Evolutionary conservation across 306 rosid species (phyloP).

Genomic region (Acacia acuminata): DNA sequence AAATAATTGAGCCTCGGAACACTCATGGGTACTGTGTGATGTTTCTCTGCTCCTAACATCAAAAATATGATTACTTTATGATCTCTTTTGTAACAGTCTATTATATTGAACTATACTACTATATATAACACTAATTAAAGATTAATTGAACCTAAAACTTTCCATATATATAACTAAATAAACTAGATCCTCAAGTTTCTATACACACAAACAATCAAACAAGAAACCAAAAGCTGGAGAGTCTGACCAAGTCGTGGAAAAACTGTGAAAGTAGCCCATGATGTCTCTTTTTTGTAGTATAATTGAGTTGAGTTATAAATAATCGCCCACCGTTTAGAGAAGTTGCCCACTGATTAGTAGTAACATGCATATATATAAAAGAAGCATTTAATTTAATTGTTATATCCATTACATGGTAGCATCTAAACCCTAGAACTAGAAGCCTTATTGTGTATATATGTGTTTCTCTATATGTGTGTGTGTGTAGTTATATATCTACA

Average conservation of each 20-base stretch:
- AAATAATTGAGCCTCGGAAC: neutral
- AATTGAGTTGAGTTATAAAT: neutral
- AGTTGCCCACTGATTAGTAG: conserved; percentile 15
- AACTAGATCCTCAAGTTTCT: neutral
- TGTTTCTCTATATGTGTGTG: neutral
- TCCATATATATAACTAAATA: neutral
- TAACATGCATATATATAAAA: conserved; percentile 9
- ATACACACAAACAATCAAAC: neutral
- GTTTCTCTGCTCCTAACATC: neutral
- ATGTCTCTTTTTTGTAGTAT: conserved; percentile 29
- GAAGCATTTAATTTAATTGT: neutral
- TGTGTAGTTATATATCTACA: neutral
- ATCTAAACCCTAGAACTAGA: conserved; percentile 17
- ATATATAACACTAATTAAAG: neutral
- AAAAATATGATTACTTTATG: neutral
- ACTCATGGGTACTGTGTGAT: neutral
- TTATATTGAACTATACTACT: neutral
- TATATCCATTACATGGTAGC: neutral
- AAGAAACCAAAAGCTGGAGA: conserved; percentile 30
- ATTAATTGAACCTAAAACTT: neutral
- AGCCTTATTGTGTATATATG: neutral
- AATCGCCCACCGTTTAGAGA: conserved; percentile 15
- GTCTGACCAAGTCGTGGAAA: conserved; percentile 27
- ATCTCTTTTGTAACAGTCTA: neutral
- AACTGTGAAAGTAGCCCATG: conserved; percentile 36